Evolutionary conservation across 2,329 filamentous ascomycete genomes (phyloP).

Genomic region (Colletotrichum musicola): DNA sequence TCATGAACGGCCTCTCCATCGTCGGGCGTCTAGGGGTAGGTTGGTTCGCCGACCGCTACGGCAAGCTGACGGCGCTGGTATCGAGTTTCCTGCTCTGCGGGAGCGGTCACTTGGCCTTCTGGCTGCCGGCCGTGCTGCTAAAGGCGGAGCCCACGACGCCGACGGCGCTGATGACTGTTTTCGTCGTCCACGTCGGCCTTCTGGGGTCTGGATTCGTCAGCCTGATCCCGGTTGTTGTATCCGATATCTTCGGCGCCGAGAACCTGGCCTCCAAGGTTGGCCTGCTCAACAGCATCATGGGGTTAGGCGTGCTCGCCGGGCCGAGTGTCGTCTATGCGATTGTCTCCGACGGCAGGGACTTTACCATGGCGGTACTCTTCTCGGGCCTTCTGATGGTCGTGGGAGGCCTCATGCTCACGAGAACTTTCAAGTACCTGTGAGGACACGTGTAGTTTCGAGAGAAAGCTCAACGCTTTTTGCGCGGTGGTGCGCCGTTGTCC

Average conservation of each 20-base stretch:
- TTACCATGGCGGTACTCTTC: background rate
- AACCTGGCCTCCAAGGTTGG: conserved; percentile 14
- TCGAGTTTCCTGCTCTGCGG: conserved; percentile 14
- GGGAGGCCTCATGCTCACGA: conserved; percentile 4
- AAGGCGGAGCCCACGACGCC: background rate
- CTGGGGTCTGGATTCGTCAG: conserved; percentile 3
- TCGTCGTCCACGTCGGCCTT: background rate
- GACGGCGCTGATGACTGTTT: conserved; percentile 4
- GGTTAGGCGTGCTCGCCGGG: conserved; percentile 12
- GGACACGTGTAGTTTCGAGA: too few relatives aligned
- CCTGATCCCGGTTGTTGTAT: conserved; percentile 1
- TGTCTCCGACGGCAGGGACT: conserved; percentile 35
- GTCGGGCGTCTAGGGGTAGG: conserved; percentile 1
- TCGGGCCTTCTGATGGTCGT: conserved; percentile 8
- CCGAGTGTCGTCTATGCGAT: conserved; percentile 19
- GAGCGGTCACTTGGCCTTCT: conserved; percentile 2
- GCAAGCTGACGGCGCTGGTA: conserved; percentile 3
- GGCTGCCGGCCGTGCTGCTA: background rate
- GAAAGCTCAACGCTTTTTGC: too few relatives aligned
- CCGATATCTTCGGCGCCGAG: background rate
- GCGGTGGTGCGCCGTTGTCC: too few relatives aligned
- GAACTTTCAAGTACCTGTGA: conserved; percentile 8
- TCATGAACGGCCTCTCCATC: background rate
- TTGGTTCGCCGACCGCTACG: background rate
- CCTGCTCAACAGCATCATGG: conserved; percentile 21